Conservation (phyloP, 345 rosid species). For the Eucalyptus cladocalyx region DNA sequence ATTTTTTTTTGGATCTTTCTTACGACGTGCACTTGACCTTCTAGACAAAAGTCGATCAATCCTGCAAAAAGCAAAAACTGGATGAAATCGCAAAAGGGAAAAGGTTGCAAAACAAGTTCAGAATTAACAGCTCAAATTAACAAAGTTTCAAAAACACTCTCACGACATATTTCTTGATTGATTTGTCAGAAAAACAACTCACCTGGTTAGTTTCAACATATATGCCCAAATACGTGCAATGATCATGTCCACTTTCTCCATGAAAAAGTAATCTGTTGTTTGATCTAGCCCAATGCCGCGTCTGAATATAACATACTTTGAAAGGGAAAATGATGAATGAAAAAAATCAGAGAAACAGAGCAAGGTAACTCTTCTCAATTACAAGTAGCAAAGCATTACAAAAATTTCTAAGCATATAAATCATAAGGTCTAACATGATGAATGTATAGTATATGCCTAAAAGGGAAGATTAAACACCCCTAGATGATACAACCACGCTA, state of each 20-base stretch:
- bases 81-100: neutral
- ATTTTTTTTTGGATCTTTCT: conserved; percentile 58
- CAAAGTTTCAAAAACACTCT: neutral
- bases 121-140: neutral
- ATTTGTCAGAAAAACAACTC: conserved; percentile 1
- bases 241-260: conserved; percentile 79
- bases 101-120: neutral
- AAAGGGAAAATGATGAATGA: neutral
- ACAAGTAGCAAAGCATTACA: neutral
- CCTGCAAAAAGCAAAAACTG: conserved; percentile 32
- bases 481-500: neutral
- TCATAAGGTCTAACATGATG: neutral
- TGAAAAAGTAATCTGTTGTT: conserved; percentile 68
- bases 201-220: conserved; percentile 60
- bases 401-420: neutral
- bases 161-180: neutral
- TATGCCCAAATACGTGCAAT: conserved; percentile 70
- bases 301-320: conserved; percentile 81
- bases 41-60: conserved; percentile 41
- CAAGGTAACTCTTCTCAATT: neutral
- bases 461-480: neutral
- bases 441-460: neutral
- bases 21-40: conserved; percentile 18
- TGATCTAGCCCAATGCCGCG: conserved; percentile 85
- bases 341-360: neutral